Percentiles rank a stretch among this genome's conserved stretches.
Evolutionary conservation across 2,329 filamentous ascomycete species (phyloP).

Genomic region (Aureobasidium sp.): DNA sequence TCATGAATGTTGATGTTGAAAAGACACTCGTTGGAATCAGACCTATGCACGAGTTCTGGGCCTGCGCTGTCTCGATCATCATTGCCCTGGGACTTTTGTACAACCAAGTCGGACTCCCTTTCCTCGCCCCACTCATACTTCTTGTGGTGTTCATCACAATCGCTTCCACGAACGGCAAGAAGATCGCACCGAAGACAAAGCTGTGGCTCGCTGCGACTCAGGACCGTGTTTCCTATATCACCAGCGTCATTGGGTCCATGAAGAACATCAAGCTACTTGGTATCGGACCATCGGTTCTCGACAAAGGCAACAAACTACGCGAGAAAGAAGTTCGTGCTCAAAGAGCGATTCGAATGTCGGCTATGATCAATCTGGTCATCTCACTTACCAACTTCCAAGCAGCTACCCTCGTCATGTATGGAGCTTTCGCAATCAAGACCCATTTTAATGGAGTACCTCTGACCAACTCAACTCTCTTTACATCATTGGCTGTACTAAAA

Average conservation of each 20-base stretch:
- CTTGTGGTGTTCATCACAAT: constrained; percentile 15
- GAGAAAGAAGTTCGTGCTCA: constrained; percentile 18
- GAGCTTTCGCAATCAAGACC: constrained; percentile 19
- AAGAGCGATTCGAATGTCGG: constrained; percentile 15
- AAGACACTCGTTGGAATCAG: constrained; percentile 19
- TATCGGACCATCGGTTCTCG: constrained; percentile 17
- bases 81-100: constrained; percentile 23
- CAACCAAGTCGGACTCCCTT: constrained; percentile 20
- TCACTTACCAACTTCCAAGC: constrained; percentile 22
- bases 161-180: constrained; percentile 15
- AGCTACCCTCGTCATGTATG: constrained; percentile 18
- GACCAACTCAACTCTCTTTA: constrained; percentile 20
- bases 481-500: constrained; percentile 22
- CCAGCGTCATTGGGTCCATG: constrained; percentile 18
- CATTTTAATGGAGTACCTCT: constrained; percentile 14
- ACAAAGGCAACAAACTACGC: constrained; percentile 18
- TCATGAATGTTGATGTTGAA: constrained; percentile 26
- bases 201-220: constrained; percentile 20
- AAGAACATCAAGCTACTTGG: constrained; percentile 24
- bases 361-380: constrained; percentile 16
- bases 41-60: constrained; percentile 23
- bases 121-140: constrained; percentile 21
- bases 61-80: constrained; percentile 16
- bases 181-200: constrained; percentile 18
- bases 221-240: constrained; percentile 19